These are phyloP conservation scores for Stereum hirsutum DNA, from an alignment of 1,284 basidiomycete genomes.

Conservation along the genomic window DNA sequence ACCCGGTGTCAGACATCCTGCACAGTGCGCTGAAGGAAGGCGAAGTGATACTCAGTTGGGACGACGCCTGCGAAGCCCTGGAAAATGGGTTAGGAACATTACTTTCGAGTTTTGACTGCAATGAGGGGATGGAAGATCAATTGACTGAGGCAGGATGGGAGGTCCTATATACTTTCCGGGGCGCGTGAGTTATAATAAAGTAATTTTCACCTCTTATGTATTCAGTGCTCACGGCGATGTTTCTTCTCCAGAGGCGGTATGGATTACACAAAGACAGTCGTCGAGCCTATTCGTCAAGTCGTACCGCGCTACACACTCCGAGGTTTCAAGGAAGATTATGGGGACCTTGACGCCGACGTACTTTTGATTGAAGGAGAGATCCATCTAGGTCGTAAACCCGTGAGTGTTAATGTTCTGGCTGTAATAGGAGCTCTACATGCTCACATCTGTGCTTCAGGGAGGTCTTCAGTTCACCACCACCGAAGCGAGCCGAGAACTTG, in stretches of 20 bases:
- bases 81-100: neutral
- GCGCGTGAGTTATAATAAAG: constrained; percentile 21
- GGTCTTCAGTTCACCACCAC: constrained; percentile 28
- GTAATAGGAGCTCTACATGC: neutral
- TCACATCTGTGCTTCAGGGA: constrained; percentile 18
- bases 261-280: constrained; percentile 32
- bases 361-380: constrained; percentile 31
- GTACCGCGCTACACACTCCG: constrained; percentile 22
- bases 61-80: constrained; percentile 3
- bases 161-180: constrained; percentile 25
- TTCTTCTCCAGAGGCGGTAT: constrained; percentile 20
- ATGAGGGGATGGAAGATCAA: constrained; percentile 20
- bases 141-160: constrained; percentile 27
- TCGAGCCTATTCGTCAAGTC: constrained; percentile 25
- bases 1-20: constrained; percentile 4
- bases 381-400: constrained; percentile 31
- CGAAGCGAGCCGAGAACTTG: constrained; percentile 20
- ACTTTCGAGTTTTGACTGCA: constrained; percentile 14
- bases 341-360: constrained; percentile 22
- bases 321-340: constrained; percentile 30
- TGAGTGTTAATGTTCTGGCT: constrained; percentile 13
- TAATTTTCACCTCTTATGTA: neutral
- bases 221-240: too few relatives aligned
- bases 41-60: constrained; percentile 5
- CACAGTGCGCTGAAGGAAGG: constrained; percentile 1